Base-by-base conservation (phyloP, 768 basidiomycete species). In the Mrakia blollopis region DNA sequence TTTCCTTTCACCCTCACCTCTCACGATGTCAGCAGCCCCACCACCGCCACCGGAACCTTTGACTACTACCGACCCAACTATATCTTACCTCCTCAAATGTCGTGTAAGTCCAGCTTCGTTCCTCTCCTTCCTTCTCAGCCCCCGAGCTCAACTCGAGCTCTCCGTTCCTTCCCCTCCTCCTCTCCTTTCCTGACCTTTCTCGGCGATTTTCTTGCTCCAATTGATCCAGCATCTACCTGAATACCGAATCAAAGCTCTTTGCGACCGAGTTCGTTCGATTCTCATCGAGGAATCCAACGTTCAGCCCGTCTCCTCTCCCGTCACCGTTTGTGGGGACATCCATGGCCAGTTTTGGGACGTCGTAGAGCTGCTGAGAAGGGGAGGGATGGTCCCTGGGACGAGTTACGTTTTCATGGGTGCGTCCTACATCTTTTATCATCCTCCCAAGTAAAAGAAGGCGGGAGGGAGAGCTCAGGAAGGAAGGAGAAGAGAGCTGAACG, bases 271-370 rank as follows among this genome's bases (percentile, higher is more conserved):
- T 25, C 67, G 67, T 28, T 72, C 72, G 57, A 74, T 85, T 39
- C 80, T 86, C 11, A 80, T 86, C 70, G 85, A 86, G 79, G 85
- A 86, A 79, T 84, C 83, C 57, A 86, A 86, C 80, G 83, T 86
- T 16, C 85, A 85, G 75, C 83, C 84, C 23, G 84, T 86, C 37
- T 81, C 84, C 41, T 83, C 82, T 10, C 85, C 85, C 7, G 85
- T 86, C 47, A 86, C 85, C 0, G 84, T 86, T 23, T 85, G 85
- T 76, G 95, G 95, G 41, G 95, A 98, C 82, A 96, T 98, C 72
- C 95, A 98, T 81, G 95, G 95, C 35, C 96, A 98, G 83, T 97
- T 97, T 84, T 98, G 94, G 91, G 96, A 98, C 82, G 86, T 98
- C 67, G 80, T 94, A 91, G 85, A 85, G 89, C 85, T 99, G 52